phyloP scores from a whole-genome alignment of 2,329 filamentous ascomycete genomes.

The Macrophomina phaseolina region DNA sequence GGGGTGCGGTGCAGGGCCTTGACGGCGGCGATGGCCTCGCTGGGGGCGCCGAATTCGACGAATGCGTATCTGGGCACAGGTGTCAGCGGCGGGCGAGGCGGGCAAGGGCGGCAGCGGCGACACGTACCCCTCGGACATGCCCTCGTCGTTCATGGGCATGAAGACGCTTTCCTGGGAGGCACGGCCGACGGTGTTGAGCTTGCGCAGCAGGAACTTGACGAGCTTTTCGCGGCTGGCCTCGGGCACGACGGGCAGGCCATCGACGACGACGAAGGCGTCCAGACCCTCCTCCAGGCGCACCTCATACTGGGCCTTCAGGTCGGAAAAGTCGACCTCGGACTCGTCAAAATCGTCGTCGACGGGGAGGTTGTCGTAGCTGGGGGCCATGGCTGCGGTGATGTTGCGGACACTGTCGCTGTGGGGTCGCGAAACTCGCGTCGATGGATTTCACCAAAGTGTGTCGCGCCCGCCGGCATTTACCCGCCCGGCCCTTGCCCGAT shows the following conservation, averaged over 20 bases:
- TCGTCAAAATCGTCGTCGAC: slow-evolving; percentile 93
- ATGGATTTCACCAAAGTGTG: slow-evolving; percentile 26
- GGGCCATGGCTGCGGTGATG: slow-evolving; percentile 72
- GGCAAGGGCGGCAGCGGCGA: not conserved
- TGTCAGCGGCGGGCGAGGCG: not conserved
- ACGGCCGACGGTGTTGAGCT: slow-evolving; percentile 83
- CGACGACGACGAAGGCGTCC: slow-evolving; percentile 94
- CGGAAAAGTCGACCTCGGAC: slow-evolving; percentile 93
- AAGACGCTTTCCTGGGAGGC: slow-evolving; percentile 85
- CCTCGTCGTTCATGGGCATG: slow-evolving; percentile 91
- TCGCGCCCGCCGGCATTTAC: slow-evolving; percentile 8
- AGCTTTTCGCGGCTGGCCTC: slow-evolving; percentile 93
- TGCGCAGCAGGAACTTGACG: slow-evolving; percentile 93
- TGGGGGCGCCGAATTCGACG: slow-evolving; percentile 90
- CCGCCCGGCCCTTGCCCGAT: slow-evolving; percentile 16
- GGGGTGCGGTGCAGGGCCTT: slow-evolving; percentile 85
- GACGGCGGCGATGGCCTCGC: slow-evolving; percentile 86
- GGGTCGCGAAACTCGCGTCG: slow-evolving; percentile 27
- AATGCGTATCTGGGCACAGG: slow-evolving; percentile 78
- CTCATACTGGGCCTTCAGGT: slow-evolving; percentile 92
- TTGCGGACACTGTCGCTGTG: slow-evolving; percentile 16
- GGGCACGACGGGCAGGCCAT: slow-evolving; percentile 87
- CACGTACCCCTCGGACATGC: slow-evolving; percentile 81
- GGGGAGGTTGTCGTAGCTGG: slow-evolving; percentile 88
- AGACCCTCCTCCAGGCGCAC: slow-evolving; percentile 95